Conservation (phyloP, 1,284 basidiomycete species). For the Puccinia polysora region DNA sequence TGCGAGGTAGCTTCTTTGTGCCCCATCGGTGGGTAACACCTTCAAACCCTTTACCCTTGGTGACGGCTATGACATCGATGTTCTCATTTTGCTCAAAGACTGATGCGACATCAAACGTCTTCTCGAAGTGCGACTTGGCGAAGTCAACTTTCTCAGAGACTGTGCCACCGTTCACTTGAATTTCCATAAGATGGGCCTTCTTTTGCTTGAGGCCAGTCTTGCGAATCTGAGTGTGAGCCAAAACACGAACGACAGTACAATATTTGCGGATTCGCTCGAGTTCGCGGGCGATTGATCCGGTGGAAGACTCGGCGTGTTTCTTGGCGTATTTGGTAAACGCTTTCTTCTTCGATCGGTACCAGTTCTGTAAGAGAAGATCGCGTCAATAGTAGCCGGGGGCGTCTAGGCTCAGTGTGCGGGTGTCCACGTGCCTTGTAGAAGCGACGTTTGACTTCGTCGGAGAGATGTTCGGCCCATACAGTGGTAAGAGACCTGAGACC, state of each 20-base stretch:
- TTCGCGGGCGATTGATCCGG: conserved; percentile 83
- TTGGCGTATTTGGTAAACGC: conserved; percentile 71
- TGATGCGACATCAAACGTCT: conserved; percentile 77
- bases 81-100: conserved; percentile 97
- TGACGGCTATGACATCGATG: conserved; percentile 95
- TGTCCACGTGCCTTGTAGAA: conserved; percentile 88
- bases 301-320: conserved; percentile 89
- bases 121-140: conserved; percentile 92
- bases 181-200: conserved; percentile 99
- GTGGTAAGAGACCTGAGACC: conserved; percentile 80
- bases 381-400: too few species aligned
- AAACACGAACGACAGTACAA: conserved; percentile 98
- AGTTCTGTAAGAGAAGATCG: conserved; percentile 62
- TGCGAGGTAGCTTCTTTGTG: conserved; percentile 95
- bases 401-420: conserved; percentile 42
- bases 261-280: conserved; percentile 99
- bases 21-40: conserved; percentile 99
- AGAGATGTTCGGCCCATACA: conserved; percentile 65
- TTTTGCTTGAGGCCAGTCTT: conserved; percentile 98
- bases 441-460: conserved; percentile 87
- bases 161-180: conserved; percentile 98
- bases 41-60: conserved; percentile 99
- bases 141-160: conserved; percentile 97
- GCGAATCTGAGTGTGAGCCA: conserved; percentile 93
- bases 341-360: conserved; percentile 99